A percentile compares a stretch with the other conserved stretches of the same genome.
These are phyloP conservation scores for Sordariomycetes sp. DNA, from an alignment of 2,329 filamentous ascomycete species.

Conservation along the genomic window DNA sequence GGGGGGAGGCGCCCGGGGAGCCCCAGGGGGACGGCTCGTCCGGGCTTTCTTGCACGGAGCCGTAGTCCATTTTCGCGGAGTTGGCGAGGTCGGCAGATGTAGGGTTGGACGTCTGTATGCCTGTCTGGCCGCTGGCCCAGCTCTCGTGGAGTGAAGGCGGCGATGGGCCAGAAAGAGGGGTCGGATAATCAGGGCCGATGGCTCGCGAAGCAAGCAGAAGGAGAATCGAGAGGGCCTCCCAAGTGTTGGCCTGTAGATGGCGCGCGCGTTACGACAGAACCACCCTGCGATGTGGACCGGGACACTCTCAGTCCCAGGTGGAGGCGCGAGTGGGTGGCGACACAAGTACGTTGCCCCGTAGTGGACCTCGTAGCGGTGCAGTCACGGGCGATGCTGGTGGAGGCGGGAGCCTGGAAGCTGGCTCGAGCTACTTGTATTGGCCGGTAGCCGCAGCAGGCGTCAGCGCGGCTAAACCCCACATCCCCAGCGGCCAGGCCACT, in stretches of 20 bases:
- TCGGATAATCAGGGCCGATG: background rate
- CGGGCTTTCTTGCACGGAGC: background rate
- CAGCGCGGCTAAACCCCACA: background rate
- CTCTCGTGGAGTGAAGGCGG: background rate
- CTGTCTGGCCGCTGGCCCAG: background rate
- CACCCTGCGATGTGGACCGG: background rate
- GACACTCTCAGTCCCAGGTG: background rate
- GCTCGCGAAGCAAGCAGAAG: background rate
- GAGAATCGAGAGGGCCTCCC: background rate
- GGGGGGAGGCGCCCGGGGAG: constrained; percentile 3
- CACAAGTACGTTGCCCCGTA: too few species aligned
- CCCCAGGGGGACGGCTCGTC: constrained; percentile 3
- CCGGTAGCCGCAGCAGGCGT: background rate
- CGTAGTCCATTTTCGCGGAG: constrained; percentile 1
- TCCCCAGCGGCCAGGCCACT: too few species aligned
- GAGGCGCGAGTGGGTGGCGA: background rate
- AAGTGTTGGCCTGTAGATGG: background rate
- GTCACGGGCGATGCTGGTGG: background rate
- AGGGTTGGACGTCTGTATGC: background rate
- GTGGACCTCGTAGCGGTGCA: too few species aligned
- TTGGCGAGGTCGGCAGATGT: background rate
- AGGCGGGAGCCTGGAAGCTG: background rate
- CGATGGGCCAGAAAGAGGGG: background rate
- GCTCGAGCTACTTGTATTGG: background rate
- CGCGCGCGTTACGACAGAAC: background rate